phyloP scores from a whole-genome alignment of 2,329 filamentous ascomycete species.

The Monilinia aucupariae region DNA sequence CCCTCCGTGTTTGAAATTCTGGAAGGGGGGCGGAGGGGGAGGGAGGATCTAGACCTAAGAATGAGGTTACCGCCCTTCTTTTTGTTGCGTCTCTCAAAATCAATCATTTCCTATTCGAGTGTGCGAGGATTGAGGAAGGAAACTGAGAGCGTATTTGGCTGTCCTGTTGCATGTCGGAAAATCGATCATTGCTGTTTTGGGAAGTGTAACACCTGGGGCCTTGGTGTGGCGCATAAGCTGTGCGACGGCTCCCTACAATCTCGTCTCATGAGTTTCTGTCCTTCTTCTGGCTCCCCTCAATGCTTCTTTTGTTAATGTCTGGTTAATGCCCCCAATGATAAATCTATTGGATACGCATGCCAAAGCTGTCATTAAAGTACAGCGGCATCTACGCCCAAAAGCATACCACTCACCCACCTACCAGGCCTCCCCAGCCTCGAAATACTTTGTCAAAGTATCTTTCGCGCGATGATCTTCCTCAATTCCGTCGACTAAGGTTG shows the following conservation, averaged over 20 bases:
- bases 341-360: not conserved
- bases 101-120: slow-evolving; percentile 15
- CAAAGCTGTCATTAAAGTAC: not conserved
- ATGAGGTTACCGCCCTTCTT: not conserved
- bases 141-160: not conserved
- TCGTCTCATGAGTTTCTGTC: not conserved
- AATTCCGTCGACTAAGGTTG: not conserved
- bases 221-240: not conserved
- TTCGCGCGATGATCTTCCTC: not conserved
- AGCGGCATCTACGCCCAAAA: not conserved
- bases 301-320: not conserved
- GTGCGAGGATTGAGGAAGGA: not conserved
- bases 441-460: not conserved
- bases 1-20: not conserved
- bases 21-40: not conserved
- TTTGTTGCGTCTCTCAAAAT: slow-evolving; percentile 13
- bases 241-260: not conserved
- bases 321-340: not conserved
- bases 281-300: not conserved
- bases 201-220: not conserved
- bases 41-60: not conserved
- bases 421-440: not conserved
- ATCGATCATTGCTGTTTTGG: slow-evolving; percentile 15
- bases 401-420: not conserved
- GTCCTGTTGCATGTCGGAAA: slow-evolving; percentile 13